Evolutionary conservation across 345 rosid genomes (phyloP), one percentile per base, ranked within the genome.

Genomic region (Dovyalis caffra): DNA sequence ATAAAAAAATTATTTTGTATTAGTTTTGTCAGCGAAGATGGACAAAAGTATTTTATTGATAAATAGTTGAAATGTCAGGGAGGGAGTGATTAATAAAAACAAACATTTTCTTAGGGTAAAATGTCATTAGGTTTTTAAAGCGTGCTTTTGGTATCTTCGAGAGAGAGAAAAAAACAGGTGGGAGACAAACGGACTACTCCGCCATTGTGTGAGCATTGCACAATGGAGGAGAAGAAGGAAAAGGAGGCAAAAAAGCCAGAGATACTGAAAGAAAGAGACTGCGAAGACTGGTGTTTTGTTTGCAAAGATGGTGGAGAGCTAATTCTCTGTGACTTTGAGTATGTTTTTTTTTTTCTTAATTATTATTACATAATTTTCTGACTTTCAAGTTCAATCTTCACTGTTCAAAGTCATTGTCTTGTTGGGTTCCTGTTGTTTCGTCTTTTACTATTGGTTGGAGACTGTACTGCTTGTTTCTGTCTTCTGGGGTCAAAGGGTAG

Each of bases 291-390:
- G 74, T 78, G 81, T 64, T 78, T 78, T 60, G 58, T 68, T 14
- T 73, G 81, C 64, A 73, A 78, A 37, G 81, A 78, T 51, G 81
- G 81, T 4, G 81, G 81, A 61, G 74, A 78, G 35, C 74, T 78
- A 14, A 68, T 74, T 4, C 66, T 78, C 8, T 78, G 81, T 62
- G 81, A 78, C 4, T 31, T 60, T 26, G 20, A 25, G 81, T 78
- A 12, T 47, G 58, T 26, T 35, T 35, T 31, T 65, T 23, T 31
- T 53, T 10, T 6, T 23, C n/a, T 4, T 34, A n/a, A n/a, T n/a
- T n/a, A n/a, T n/a, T n/a, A n/a, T n/a, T n/a, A n/a, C n/a, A n/a
- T 26, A 40, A 63, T 29, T 26, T 64, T 4, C 56, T 49, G 56
- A 49, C 56, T 49, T 18, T 49, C 8, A 49, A 49, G 56, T 6